Percentiles rank a stretch among this genome's conserved stretches.
phyloP scores from a whole-genome alignment of 176 grass and related monocot genomes.

The Elymus sibiricus region DNA sequence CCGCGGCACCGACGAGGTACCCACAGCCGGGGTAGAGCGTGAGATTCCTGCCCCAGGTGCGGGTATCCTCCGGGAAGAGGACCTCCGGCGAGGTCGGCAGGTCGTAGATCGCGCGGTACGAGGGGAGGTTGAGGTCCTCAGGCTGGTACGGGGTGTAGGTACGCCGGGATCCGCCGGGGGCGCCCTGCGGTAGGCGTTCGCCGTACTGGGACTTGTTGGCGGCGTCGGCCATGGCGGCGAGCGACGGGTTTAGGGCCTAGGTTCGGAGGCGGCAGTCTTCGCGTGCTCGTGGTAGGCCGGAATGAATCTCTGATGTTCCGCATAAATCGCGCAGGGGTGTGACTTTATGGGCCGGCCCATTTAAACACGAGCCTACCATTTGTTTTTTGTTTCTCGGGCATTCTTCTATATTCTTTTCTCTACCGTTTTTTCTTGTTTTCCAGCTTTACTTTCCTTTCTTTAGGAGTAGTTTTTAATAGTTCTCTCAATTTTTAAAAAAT shows the following conservation, averaged over 20 bases:
- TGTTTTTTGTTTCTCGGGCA: background rate
- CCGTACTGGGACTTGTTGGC: background rate
- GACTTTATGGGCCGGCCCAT: background rate
- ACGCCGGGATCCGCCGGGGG: background rate
- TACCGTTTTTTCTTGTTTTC: no score
- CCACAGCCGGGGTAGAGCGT: constrained; percentile 44
- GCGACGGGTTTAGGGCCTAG: constrained; percentile 21
- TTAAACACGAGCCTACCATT: no score
- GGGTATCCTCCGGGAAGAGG: constrained; percentile 54
- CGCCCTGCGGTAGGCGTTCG: background rate
- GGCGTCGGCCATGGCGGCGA: constrained; percentile 27
- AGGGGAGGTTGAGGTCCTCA: constrained; percentile 31
- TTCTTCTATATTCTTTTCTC: no score
- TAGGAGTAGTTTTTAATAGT: no score
- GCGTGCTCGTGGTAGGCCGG: background rate
- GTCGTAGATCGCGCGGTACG: constrained; percentile 54
- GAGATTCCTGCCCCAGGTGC: constrained; percentile 56
- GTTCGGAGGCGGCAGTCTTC: background rate
- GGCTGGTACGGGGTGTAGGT: constrained; percentile 45
- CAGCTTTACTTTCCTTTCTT: no score
- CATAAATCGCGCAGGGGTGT: background rate
- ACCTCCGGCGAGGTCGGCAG: constrained; percentile 75
- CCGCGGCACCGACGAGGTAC: constrained; percentile 36
- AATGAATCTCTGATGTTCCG: background rate
- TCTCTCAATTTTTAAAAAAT: no score